phyloP scores from a whole-genome alignment of 2,329 filamentous ascomycete genomes.

The Ophiostoma piceae region DNA sequence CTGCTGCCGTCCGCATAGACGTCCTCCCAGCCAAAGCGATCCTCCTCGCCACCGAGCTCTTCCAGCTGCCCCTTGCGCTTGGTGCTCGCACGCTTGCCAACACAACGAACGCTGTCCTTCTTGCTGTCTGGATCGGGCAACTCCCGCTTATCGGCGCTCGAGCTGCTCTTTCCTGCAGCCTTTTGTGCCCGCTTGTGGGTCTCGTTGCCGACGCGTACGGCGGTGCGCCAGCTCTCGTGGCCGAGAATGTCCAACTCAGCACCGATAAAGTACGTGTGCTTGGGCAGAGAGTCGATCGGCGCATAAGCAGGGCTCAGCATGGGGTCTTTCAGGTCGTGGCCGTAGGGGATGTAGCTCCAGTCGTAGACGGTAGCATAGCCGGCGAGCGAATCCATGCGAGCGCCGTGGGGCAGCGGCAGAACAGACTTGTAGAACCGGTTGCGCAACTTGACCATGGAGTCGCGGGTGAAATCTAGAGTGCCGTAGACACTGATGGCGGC shows the following conservation, averaged over 20 bases:
- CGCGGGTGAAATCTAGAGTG: background rate
- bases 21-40: conserved; percentile 36
- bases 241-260: conserved; percentile 44
- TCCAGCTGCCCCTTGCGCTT: conserved; percentile 30
- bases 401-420: conserved; percentile 31
- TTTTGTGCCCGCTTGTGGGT: conserved; percentile 26
- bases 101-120: conserved; percentile 21
- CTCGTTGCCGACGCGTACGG: conserved; percentile 34
- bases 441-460: background rate
- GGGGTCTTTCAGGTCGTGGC: conserved; percentile 37
- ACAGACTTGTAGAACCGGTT: conserved; percentile 10
- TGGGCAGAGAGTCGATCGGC: conserved; percentile 36
- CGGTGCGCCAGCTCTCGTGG: conserved; percentile 40
- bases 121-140: conserved; percentile 26
- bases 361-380: conserved; percentile 34
- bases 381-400: conserved; percentile 31
- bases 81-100: conserved; percentile 27
- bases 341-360: conserved; percentile 41
- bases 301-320: conserved; percentile 39
- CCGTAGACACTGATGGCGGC: background rate
- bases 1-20: conserved; percentile 27
- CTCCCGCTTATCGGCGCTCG: conserved; percentile 1
- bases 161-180: conserved; percentile 5
- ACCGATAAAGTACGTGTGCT: conserved; percentile 40
- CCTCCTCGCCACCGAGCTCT: conserved; percentile 29